These are phyloP conservation scores for Hericium rajendrae DNA, from an alignment of 768 basidiomycete genomes.

Conservation along the genomic window DNA sequence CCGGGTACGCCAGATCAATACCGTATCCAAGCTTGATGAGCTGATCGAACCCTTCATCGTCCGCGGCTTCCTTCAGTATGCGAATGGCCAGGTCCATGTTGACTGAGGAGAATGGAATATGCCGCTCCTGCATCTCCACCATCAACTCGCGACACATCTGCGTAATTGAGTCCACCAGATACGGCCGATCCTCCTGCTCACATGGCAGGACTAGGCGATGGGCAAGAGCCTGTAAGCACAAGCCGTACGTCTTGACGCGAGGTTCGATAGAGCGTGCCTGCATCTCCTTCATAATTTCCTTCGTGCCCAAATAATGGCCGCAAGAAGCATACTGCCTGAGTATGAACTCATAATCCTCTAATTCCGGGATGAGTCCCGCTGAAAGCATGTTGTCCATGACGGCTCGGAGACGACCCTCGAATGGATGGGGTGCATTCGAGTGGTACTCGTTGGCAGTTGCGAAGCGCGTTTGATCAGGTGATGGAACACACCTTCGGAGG, in stretches of 20 bases:
- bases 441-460: slow-evolving; percentile 30
- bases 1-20: slow-evolving; percentile 68
- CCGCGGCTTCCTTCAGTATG: slow-evolving; percentile 56
- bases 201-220: slow-evolving; percentile 57
- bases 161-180: slow-evolving; percentile 33
- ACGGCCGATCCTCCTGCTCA: slow-evolving; percentile 24
- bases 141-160: slow-evolving; percentile 42
- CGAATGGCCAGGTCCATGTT: slow-evolving; percentile 62
- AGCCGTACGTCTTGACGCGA: slow-evolving; percentile 44
- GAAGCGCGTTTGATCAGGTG: slow-evolving; percentile 34
- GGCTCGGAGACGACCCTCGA: slow-evolving; percentile 58
- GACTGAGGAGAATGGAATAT: slow-evolving; percentile 42
- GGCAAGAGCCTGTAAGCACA: slow-evolving; percentile 61
- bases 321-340: slow-evolving; percentile 67
- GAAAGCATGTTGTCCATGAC: slow-evolving; percentile 64
- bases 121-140: slow-evolving; percentile 42
- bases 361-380: slow-evolving; percentile 30
- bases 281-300: slow-evolving; percentile 56
- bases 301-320: slow-evolving; percentile 55
- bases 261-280: slow-evolving; percentile 34
- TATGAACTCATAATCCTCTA: slow-evolving; percentile 70
- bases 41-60: slow-evolving; percentile 43
- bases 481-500: slow-evolving; percentile 54
- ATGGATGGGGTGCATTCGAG: slow-evolving; percentile 35
- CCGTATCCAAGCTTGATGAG: slow-evolving; percentile 66